A percentile compares a stretch with the other conserved stretches of the same genome.
Conservation (phyloP, 371 early-diverging fungal species). For the Zychaea mexicana region DNA sequence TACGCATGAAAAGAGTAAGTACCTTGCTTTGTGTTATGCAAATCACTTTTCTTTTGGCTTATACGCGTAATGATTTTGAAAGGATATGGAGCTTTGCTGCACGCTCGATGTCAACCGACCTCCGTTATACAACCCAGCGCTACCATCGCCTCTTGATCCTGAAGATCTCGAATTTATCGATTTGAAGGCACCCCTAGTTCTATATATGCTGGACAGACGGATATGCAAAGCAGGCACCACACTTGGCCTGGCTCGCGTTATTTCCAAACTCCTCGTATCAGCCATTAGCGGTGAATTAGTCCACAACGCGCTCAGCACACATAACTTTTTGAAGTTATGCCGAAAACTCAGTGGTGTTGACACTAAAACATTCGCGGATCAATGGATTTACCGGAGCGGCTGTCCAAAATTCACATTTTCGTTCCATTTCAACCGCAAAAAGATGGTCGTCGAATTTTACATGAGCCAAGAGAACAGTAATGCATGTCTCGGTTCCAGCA, state of each 20-base stretch:
- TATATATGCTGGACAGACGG: constrained; percentile 92
- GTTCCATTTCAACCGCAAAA: constrained; percentile 89
- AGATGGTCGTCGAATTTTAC: constrained; percentile 90
- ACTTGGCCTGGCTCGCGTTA: constrained; percentile 77
- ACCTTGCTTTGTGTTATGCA: background rate
- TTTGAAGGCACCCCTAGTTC: constrained; percentile 85
- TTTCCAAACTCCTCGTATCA: constrained; percentile 76
- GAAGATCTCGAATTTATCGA: constrained; percentile 80
- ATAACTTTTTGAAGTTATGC: constrained; percentile 78
- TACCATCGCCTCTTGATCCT: constrained; percentile 64
- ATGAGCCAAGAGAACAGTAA: constrained; percentile 86
- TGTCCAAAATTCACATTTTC: constrained; percentile 84
- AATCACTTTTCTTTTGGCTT: background rate
- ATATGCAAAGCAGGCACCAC: constrained; percentile 84
- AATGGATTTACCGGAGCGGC: constrained; percentile 91
- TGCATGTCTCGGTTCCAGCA: background rate
- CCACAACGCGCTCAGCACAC: constrained; percentile 78
- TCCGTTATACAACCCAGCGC: constrained; percentile 74
- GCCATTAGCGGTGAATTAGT: constrained; percentile 84
- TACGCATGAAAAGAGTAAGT: constrained; percentile 74
- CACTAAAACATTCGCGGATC: constrained; percentile 82
- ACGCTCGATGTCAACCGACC: constrained; percentile 83
- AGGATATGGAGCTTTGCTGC: constrained; percentile 86
- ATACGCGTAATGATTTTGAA: background rate
- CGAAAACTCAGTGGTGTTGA: constrained; percentile 83